Evolutionary conservation across 2,329 filamentous ascomycete species (phyloP).

Genomic region (Corynespora cassiicola): DNA sequence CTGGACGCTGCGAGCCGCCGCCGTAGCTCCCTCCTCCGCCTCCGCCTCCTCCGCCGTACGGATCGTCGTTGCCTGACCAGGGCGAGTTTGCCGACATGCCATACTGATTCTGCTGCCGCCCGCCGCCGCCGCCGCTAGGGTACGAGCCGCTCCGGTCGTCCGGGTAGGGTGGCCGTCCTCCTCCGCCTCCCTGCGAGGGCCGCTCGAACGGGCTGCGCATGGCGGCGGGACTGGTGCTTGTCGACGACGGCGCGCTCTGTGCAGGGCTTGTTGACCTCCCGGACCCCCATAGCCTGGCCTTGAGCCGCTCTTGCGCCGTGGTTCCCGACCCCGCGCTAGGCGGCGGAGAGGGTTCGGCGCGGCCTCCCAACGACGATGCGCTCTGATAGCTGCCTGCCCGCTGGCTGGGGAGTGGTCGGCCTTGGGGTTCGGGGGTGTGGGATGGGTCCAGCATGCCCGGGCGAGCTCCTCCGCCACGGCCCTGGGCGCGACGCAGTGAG

Average conservation of each 20-base stretch:
- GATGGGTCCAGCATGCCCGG: conserved; percentile 36
- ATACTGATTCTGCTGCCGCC: conserved; percentile 34
- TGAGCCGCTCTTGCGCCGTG: conserved; percentile 81
- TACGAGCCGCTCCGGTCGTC: conserved; percentile 41
- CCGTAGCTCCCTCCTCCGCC: conserved; percentile 29
- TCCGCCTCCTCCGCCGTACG: conserved; percentile 31
- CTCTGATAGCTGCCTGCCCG: conserved; percentile 77
- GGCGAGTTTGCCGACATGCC: conserved; percentile 40
- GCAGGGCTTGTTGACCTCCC: conserved; percentile 65
- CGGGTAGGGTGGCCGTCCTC: conserved; percentile 33
- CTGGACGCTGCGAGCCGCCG: conserved; percentile 25
- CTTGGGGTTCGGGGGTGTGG: conserved; percentile 48
- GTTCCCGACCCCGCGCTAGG: conserved; percentile 51
- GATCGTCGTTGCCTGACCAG: conserved; percentile 39
- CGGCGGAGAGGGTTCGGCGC: conserved; percentile 43
- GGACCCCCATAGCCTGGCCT: conserved; percentile 78
- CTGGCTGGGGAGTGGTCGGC: conserved; percentile 74
- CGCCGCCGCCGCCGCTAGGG: conserved; percentile 23
- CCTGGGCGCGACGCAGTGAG: conserved; percentile 53
- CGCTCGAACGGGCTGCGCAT: conserved; percentile 37
- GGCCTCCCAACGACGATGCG: conserved; percentile 47
- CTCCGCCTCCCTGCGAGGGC: conserved; percentile 17
- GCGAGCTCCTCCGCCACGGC: conserved; percentile 43
- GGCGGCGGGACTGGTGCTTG: conserved; percentile 17
- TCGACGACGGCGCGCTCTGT: conserved; percentile 32